phyloP scores from a whole-genome alignment of 331 rosid species.

The Arachis monticola region DNA sequence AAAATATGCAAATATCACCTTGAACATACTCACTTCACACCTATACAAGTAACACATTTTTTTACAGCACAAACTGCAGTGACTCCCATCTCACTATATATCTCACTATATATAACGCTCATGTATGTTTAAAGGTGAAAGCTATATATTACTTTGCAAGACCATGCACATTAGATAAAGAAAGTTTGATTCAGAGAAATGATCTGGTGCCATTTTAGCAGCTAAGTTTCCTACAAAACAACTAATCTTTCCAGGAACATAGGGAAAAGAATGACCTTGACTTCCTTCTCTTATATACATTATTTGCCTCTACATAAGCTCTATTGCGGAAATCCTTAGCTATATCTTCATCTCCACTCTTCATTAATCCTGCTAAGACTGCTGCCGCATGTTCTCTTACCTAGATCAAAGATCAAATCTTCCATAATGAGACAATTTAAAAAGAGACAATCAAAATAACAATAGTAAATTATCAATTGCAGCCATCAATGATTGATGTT shows the following conservation, averaged over 20 bases:
- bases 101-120: neutral
- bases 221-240: conserved; percentile 12
- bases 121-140: conserved; percentile 13
- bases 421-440: conserved; percentile 34
- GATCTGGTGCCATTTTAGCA: conserved; percentile 6
- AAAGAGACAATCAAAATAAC: conserved; percentile 22
- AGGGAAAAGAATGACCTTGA: conserved; percentile 56
- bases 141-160: conserved; percentile 8
- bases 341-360: conserved; percentile 94
- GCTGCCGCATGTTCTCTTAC: conserved; percentile 98
- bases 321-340: conserved; percentile 85
- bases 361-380: conserved; percentile 96
- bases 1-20: conserved; percentile 13
- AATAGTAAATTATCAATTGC: neutral
- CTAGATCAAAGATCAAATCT: conserved; percentile 51
- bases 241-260: conserved; percentile 19
- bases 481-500: conserved; percentile 14
- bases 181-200: conserved; percentile 17
- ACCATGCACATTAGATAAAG: conserved; percentile 17
- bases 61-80: conserved; percentile 19
- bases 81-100: conserved; percentile 20
- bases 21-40: conserved; percentile 17
- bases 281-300: conserved; percentile 70
- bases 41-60: conserved; percentile 3
- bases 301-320: conserved; percentile 74